Evolutionary conservation across 2,329 filamentous ascomycete genomes (phyloP), one percentile per base, ranked within the genome.

Genomic region (Cladosporium sp.): DNA sequence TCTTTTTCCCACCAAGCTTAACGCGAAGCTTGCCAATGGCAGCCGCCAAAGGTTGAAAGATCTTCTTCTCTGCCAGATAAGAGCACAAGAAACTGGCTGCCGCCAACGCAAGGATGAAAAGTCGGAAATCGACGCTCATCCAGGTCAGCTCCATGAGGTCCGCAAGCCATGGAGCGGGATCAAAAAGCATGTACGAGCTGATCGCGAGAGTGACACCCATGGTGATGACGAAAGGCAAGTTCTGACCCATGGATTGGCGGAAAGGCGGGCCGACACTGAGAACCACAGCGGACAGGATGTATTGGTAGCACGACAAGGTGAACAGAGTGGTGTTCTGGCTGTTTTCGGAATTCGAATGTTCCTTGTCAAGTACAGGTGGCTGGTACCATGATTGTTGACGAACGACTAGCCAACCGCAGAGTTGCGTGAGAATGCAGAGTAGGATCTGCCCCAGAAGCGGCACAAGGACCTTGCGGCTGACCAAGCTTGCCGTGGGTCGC

Each of bases 251-350:
- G 13, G 82, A 80, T 61, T 93, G 87, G 48, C 93, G 80, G 72
- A 96, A 99, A 1, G 93, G 93, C 29, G 82, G 84, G 1, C 93
- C 95, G n/a, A 93, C 89, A 60, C 87, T 95, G 24, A 99, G 77
- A 1, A 97, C 86, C 32, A 97, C 79, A 3, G 89, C 93, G 0
- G 89, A 88, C 18, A 96, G 78, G 32, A 95, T 95, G 68, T 99
- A 99, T 67, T 97, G 91, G 63, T 91, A 97, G 67, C 90, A 96
- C 1, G 88, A 95, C 4, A 91, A 76, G 24, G 97, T 72, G 73
- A 99, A 99, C 1, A 99, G 74, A 0, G 87, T 84, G 0, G 92
- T 96, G 63, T 99, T 97, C 62, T 97, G 88, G 8, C 89, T 96
- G 68, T 97, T 97, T 61, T 86, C 79, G 47, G 91, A 86, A 64